Base-by-base conservation (phyloP, 1,284 basidiomycete species). In the Pterulicium gracile region DNA sequence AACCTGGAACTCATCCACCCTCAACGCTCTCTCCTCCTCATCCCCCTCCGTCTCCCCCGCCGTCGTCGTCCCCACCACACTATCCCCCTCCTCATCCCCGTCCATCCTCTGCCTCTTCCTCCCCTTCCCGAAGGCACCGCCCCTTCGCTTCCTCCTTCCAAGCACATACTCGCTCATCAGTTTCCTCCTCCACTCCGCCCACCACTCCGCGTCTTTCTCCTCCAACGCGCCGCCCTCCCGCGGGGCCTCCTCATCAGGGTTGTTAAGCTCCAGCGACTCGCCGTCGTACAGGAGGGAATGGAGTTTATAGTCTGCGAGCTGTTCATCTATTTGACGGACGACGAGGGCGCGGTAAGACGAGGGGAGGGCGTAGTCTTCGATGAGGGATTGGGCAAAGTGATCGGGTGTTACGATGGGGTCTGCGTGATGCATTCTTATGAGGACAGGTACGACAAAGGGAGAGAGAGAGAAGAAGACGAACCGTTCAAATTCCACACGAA, bases 401-500 rank as follows among this genome's bases (percentile, higher is more conserved):
- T 96, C 90, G 2, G 93, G 89, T 0, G 89, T 88, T 27, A 96
- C 80, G 45, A 91, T 71, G 1, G 88, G 81, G 62, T 98, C 95
- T 89, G 53, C 21, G 3, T n/a, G 36, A 45, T 23, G 17, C 15
- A 42, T 27, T 45, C 40, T 4, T 17, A 41, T 43, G 35, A 21
- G 47, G 17, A 50, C 24, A 45, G 42, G 42, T 47, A 49, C 49
- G 27, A 23, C 44, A 41, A 24, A 24, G 35, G 24, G 48, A 43
- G 13, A 27, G 17, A 43, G 42, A 42, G 14, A 43, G 14, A 15
- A 34, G 15, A 42, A 43, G 34, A 13, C 14, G 1, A 12, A 92
- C 91, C 91, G 55, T 88, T 84, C 45, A 94, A 67, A 59, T 98
- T 97, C 95, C 95, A 99, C 24, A 95, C 79, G 63, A 98, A 97